Conservation (phyloP, 345 rosid species). For the Turritis glabra region DNA sequence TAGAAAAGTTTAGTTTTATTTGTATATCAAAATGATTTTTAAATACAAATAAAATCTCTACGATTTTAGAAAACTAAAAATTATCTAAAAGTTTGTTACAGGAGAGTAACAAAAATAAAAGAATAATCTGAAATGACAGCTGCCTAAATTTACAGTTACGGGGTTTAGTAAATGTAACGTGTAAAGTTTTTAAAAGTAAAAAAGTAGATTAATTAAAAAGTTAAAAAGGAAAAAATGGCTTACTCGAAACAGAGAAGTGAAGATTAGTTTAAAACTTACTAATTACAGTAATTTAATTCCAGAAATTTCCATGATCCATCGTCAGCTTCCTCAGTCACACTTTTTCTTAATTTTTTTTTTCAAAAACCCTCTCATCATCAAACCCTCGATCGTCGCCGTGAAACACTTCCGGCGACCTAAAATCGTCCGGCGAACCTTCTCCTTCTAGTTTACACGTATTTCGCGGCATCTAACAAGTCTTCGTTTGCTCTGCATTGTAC, state of each 20-base stretch:
- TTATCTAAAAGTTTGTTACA: too few species aligned
- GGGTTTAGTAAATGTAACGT: background rate
- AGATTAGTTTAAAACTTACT: conserved; percentile 4
- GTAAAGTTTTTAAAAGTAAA: background rate
- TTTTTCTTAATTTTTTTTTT: background rate
- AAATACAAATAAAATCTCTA: too few species aligned
- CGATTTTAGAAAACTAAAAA: too few species aligned
- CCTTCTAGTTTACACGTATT: background rate
- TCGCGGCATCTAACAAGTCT: background rate
- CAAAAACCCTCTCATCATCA: background rate
- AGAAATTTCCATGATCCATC: conserved; percentile 24
- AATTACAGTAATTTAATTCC: conserved; percentile 28
- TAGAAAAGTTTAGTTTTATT: too few species aligned
- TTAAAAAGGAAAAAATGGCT: too few species aligned
- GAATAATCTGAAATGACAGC: too few species aligned
- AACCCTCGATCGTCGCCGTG: background rate
- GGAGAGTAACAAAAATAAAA: too few species aligned
- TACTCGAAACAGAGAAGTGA: background rate
- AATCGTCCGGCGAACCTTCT: background rate
- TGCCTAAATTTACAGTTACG: too few species aligned
- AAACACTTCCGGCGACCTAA: conserved; percentile 22
- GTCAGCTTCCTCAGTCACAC: background rate
- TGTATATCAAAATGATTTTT: too few species aligned
- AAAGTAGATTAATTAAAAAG: too few species aligned
- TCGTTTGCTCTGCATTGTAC: background rate